Base-by-base conservation (phyloP, 2,329 filamentous ascomycete genomes). In the Nemania abortiva region DNA sequence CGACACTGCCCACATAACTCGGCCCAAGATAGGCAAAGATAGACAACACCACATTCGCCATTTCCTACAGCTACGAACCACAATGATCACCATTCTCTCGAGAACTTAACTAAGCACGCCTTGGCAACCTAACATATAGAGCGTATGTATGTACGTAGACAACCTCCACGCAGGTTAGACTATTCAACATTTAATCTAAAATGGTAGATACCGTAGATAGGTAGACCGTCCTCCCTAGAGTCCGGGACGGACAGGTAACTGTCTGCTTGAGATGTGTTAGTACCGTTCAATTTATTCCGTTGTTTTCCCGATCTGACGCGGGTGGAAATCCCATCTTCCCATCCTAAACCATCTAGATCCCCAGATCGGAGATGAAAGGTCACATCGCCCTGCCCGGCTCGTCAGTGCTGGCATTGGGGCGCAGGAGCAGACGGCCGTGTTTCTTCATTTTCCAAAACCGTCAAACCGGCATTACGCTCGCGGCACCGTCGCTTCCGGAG, bases 51-150 rank as follows among this genome's bases (percentile, higher is more conserved):
- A 45, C n/a, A 24, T 50, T 49, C 22, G 34, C 20, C 18, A 42
- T 9, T 54, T 39, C 34, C 54, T n/a, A 55, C 55, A 29, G 60
- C 54, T n/a, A 55, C 55, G 39, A 64, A 59, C 34, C 59, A 54
- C 13, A 54, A 62, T 18, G 6, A 37, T 9, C 54, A 42, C 39
- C 15, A 9, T 54, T 22, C 20, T 52, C 9, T 9, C n/a, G 29
- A 55, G 24, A 34, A 6, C 13, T 7, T 15, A 11, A 45, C 3
- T 49, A 20, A 49, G 37, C 37, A 7, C 9, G 6, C 3, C 9
- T 42, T 34, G 31, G 31, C 31, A 4, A 34, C 5, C 31, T 7
- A 42, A n/a, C n/a, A n/a, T n/a, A n/a, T 10, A 42, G 3, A 42
- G 37, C 6, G 37, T 42, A 42, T 42, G 7, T 15, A 18, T 5